Evolutionary conservation across 331 rosid species (phyloP), one percentile per base, ranked within the genome.

Genomic region (Malus hybrid): DNA sequence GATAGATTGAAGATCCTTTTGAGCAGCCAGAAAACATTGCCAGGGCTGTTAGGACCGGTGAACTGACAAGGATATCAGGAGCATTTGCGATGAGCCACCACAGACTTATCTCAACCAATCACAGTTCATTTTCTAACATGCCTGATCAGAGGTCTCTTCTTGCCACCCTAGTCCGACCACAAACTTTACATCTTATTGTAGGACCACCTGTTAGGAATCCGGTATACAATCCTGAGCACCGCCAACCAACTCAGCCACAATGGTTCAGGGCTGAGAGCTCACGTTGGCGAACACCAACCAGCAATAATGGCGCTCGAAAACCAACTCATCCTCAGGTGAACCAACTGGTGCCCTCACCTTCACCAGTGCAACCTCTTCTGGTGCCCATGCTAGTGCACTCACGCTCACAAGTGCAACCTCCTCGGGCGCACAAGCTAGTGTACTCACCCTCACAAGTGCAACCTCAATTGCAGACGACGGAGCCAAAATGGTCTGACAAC

Each of bases 1-100:
- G 71, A 70, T 75, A 94, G 97, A 65, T 94, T 56, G 99, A 94
- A 83, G 99, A 94, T 85, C 99, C 99, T 71, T 89, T 94, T 79
- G 91, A 87, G 87, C 97, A 88, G 82, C 93, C 92, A 3, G 86
- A 77, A 73, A 94, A 94, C 70, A 66, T 83, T 33, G 89, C 97
- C 2, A 86, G 97, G 80, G 84, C 89, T 28, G 92, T 94, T 67
- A 77, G 81, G 24, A 13, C 14, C 36, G 77, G 72, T 59, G 86
- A 85, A 46, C 55, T 94, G 88, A 5, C 27, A 0, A 92, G 81
- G 90, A 86, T 94, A 80, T 64, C 89, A 1, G 86, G 80, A 65
- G 86, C 87, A 18, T 84, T 94, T 77, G 55, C 20, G 64, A 76
- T 18, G 39, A 86, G 91, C 8, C 48, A 24, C 67, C 6, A 13